Evolutionary conservation across 2,329 filamentous ascomycete species (phyloP).

Genomic region (Pezicula radicicola): DNA sequence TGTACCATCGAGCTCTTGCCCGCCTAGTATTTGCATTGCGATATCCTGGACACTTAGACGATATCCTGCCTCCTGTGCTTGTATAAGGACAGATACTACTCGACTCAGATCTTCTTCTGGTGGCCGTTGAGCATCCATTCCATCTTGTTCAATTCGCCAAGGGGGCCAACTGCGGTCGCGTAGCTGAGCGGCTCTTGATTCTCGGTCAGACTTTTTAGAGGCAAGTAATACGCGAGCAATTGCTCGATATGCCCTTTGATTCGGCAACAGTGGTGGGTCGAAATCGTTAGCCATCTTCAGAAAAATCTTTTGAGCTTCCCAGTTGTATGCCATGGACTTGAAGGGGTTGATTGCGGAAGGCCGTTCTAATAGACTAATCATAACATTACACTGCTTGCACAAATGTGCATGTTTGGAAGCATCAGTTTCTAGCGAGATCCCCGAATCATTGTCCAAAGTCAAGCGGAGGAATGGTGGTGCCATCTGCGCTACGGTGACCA

Average conservation of each 20-base stretch:
- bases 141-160: slow-evolving; percentile 54
- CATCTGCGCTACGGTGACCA: slow-evolving; percentile 18
- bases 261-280: slow-evolving; percentile 47
- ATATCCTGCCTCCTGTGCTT: slow-evolving; percentile 57
- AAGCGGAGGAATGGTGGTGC: slow-evolving; percentile 14
- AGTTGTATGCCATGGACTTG: slow-evolving; percentile 43
- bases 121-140: slow-evolving; percentile 53
- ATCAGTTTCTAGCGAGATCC: slow-evolving; percentile 4
- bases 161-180: slow-evolving; percentile 57
- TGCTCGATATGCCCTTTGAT: slow-evolving; percentile 48
- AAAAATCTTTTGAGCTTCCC: slow-evolving; percentile 55
- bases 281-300: slow-evolving; percentile 48
- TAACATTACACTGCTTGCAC: slow-evolving; percentile 37
- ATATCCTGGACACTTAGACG: slow-evolving; percentile 40
- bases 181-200: slow-evolving; percentile 45
- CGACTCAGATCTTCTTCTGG: slow-evolving; percentile 52
- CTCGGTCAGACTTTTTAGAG: slow-evolving; percentile 47
- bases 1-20: slow-evolving; percentile 44
- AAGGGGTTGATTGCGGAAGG: slow-evolving; percentile 32
- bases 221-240: slow-evolving; percentile 52
- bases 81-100: slow-evolving; percentile 47
- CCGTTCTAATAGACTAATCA: slow-evolving; percentile 34
- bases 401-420: slow-evolving; percentile 8
- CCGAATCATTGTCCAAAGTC: slow-evolving; percentile 1
- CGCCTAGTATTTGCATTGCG: slow-evolving; percentile 50